Conservation (phyloP, 805 yeast genomes). For the Ogataea sp. region DNA sequence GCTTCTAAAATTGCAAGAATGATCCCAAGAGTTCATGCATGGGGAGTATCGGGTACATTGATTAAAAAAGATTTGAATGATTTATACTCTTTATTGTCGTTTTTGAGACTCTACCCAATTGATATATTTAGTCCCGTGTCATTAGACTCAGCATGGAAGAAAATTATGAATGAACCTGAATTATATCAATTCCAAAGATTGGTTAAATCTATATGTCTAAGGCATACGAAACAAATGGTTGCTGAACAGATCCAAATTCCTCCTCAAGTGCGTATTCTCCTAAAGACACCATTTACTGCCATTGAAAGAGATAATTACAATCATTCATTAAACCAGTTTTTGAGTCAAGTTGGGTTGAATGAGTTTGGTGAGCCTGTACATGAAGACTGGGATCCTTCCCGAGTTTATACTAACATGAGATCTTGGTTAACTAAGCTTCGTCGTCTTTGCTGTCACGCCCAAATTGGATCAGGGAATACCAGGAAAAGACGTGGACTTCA, state of each 20-base stretch:
- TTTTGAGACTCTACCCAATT: constrained; percentile 63
- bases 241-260: constrained; percentile 72
- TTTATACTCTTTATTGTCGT: constrained; percentile 61
- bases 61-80: constrained; percentile 61
- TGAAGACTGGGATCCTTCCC: constrained; percentile 41
- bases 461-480: constrained; percentile 17
- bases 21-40: constrained; percentile 79
- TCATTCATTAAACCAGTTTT: constrained; percentile 52
- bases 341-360: constrained; percentile 44
- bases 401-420: constrained; percentile 41
- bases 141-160: constrained; percentile 20
- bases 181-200: constrained; percentile 38
- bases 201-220: constrained; percentile 47
- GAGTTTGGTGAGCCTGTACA: constrained; percentile 42
- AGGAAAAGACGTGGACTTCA: constrained; percentile 1
- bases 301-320: constrained; percentile 82
- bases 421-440: constrained; percentile 64
- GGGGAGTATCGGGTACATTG: constrained; percentile 98
- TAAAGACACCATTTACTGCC: constrained; percentile 69
- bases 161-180: constrained; percentile 17
- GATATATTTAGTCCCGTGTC: constrained; percentile 15
- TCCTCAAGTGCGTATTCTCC: constrained; percentile 59
- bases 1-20: constrained; percentile 76
- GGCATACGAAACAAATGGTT: constrained; percentile 86
- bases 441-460: constrained; percentile 80